These are phyloP conservation scores for Radiomyces spectabilis DNA, from an alignment of 192 early-diverging fungal species.

Conservation along the genomic window DNA sequence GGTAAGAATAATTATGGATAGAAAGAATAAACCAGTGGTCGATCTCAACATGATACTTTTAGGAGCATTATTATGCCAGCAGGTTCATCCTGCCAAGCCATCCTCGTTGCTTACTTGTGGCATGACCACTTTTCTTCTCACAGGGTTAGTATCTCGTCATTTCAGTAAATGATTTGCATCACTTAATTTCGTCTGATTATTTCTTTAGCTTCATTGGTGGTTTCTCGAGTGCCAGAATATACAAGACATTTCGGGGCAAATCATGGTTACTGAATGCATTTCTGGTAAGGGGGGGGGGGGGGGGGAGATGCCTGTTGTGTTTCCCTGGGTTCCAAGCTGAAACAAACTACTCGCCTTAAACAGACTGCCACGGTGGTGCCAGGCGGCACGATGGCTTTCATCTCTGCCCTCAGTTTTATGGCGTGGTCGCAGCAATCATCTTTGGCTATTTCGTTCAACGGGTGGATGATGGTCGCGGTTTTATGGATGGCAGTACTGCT, in stretches of 20 bases:
- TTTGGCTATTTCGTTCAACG: constrained; percentile 84
- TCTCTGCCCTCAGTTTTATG: constrained; percentile 78
- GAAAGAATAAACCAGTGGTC: no score
- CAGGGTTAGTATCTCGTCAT: constrained; percentile 16
- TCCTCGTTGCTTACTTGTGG: constrained; percentile 1
- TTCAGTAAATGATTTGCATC: neutral
- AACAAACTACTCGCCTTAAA: no score
- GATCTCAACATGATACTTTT: no score
- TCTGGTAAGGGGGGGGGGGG: constrained; percentile 25
- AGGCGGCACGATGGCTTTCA: constrained; percentile 46
- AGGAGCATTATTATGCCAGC: no score
- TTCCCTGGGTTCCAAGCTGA: no score
- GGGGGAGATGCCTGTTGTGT: no score
- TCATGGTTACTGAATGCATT: constrained; percentile 65
- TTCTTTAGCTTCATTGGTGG: constrained; percentile 38
- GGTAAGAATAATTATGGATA: constrained; percentile 6
- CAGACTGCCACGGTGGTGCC: constrained; percentile 52
- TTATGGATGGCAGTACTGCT: constrained; percentile 79
- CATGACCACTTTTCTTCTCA: constrained; percentile 41
- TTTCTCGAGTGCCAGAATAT: constrained; percentile 65
- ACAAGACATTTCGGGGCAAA: constrained; percentile 58
- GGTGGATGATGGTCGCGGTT: constrained; percentile 66
- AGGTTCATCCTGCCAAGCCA: constrained; percentile 19
- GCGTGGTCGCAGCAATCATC: constrained; percentile 83
- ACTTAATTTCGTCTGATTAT: neutral